Base-by-base conservation (phyloP, 345 rosid genomes). In the Orychophragmus violaceus region DNA sequence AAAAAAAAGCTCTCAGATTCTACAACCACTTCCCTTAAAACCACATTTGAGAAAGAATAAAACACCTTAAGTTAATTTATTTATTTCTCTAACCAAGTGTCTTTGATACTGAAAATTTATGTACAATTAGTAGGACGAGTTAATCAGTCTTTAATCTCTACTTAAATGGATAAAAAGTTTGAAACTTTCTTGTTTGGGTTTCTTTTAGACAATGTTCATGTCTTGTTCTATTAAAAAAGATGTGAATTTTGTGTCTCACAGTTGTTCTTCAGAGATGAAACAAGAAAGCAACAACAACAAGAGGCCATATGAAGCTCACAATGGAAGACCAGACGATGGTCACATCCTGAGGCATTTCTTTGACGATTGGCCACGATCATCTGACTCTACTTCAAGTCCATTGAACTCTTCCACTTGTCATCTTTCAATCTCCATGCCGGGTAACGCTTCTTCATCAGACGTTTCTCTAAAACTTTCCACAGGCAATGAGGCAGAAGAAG, bases 381-480 rank as follows among this genome's bases (percentile, higher is more conserved):
- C 86, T 0, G 87, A 85, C 50, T 69, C 59, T 49, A 64, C 62
- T 0, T 66, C 81, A 12, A 66, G 72, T 71, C 62, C 56, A 5
- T 66, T 74, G 62, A 82, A 27, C 68, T 76, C 83, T 5, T 68
- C 96, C 2, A 59, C 77, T 68, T 59, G 77, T 53, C 76, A 71
- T 35, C 90, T 87, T 3, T 79, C 98, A 2, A 87, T 88, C 68
- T 83, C 92, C 2, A 81, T 78, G 82, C 79, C 95, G 0, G 83
- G 84, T 36, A 84, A 66, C 24, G 14, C 81, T 6, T 64, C 81
- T 6, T 64, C 94, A 4, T 88, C 92, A 0, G 97, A 94, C 36
- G 87, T 90, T 41, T 90, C 95, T 19, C 56, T 94, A 81, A 94
- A 94, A 63, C 78, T 94, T 45, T 77, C 88, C 2, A 88, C 97